These are phyloP conservation scores for Fusarium pseudocircinatum DNA, from an alignment of 2,329 filamentous ascomycete genomes.

Conservation along the genomic window DNA sequence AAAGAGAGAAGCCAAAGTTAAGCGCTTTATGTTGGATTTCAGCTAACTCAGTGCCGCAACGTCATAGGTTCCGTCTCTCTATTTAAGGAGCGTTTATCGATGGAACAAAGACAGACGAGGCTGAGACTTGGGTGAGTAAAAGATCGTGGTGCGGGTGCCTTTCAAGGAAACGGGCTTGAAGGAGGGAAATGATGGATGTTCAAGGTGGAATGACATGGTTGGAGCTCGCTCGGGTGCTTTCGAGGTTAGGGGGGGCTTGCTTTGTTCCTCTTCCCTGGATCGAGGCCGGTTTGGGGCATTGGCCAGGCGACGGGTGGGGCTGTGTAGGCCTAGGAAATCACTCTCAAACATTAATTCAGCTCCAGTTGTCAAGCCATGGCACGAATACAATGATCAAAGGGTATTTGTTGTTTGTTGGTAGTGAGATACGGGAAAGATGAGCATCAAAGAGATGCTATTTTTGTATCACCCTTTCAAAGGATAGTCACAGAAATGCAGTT, in stretches of 20 bases:
- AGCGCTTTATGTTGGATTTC: conserved; percentile 32
- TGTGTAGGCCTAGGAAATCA: conserved; percentile 6
- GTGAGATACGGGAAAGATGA: neutral
- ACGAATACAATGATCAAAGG: neutral
- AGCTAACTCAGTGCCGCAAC: conserved; percentile 40
- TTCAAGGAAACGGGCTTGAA: conserved; percentile 35
- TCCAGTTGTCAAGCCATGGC: neutral
- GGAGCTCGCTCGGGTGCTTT: conserved; percentile 20
- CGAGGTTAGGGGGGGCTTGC: conserved; percentile 37
- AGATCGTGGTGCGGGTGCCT: conserved; percentile 2
- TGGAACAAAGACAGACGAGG: conserved; percentile 20
- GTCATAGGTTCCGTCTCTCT: conserved; percentile 36
- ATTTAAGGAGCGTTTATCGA: conserved; percentile 17
- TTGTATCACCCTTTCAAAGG: rapidly evolving
- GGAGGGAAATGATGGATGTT: conserved; percentile 41
- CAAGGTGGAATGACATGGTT: conserved; percentile 43
- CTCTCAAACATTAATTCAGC: neutral
- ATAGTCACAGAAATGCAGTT: neutral
- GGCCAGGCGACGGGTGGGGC: conserved; percentile 46
- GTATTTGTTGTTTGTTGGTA: neutral
- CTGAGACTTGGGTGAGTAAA: conserved; percentile 24
- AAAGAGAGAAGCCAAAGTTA: conserved; percentile 20
- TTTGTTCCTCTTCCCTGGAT: conserved; percentile 33
- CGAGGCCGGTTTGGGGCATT: conserved; percentile 41
- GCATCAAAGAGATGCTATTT: neutral